Evolutionary conservation across 1,284 basidiomycete species (phyloP), one percentile per base, ranked within the genome.

Genomic region (Inonotus obliquus): DNA sequence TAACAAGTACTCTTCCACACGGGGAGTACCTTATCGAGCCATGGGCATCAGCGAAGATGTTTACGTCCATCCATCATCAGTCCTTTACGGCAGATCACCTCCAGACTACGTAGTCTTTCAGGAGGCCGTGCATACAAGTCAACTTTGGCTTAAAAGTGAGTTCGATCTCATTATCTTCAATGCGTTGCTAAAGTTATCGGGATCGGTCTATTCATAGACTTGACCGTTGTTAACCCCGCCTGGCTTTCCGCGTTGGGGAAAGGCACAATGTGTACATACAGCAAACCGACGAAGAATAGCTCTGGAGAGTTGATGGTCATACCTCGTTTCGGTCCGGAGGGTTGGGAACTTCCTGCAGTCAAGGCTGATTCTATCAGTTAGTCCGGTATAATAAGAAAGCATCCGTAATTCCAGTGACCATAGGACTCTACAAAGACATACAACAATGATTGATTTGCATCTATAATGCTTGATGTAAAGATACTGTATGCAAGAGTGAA

Each of bases 1-100:
- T 4, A 75, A 79, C 38, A 87, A 92, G 67, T 91, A 84, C 73
- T 79, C 87, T 6, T 92, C 87, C 17, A 84, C 89, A 0, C 87
- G 87, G 63, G 88, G 89, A 14, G 85, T 99, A 7, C 79, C 94
- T 0, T 99, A 99, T 74, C 84, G 82, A 62, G 91, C 94, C 0
- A 73, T 96, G 52, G 92, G 92, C 2, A 81, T 98, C 38, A 68
- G 79, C 17, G 93, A 96, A 68, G 93, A 97, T 67, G 92, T 96
- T 1, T 99, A 85, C 74, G 89, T 99, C 63, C 96, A 99, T 72
- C 93, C 94, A 0, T 91, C 90, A 0, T 96, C 93, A 13, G 80
- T 90, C 11, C 76, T 98, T 21, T 88, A 86, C 66, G 82, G 84
- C 67, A 65, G 68, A 23, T 67, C 86, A 4, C 94, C 97, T 2